A percentile compares a stretch with the other conserved stretches of the same genome.
Conservation (phyloP, 208 protist genomes). For the Acanthamoeba lenticulata region DNA sequence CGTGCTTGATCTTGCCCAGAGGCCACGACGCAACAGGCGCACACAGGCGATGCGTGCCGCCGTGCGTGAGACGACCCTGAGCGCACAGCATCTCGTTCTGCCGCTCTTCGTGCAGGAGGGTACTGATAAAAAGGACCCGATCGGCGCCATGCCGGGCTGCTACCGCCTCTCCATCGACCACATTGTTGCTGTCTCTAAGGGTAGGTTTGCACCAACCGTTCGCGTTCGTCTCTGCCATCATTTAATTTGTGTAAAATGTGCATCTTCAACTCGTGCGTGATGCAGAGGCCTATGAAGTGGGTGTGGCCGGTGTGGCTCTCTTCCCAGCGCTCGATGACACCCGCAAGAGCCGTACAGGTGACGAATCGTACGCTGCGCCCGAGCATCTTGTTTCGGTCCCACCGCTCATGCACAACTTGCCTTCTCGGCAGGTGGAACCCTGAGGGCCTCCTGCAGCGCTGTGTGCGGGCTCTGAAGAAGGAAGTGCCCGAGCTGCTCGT, state of each 20-base stretch:
- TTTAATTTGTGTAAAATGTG: background rate
- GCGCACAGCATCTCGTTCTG: slow-evolving; percentile 73
- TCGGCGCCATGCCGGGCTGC: slow-evolving; percentile 80
- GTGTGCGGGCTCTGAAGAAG: slow-evolving; percentile 70
- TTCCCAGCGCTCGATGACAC: slow-evolving; percentile 57
- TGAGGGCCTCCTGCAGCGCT: slow-evolving; percentile 69
- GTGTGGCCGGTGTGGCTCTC: slow-evolving; percentile 59
- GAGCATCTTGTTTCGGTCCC: too few species aligned
- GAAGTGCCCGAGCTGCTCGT: slow-evolving; percentile 73
- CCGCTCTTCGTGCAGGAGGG: slow-evolving; percentile 80
- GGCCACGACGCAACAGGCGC: slow-evolving; percentile 74
- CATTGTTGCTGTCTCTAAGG: slow-evolving; percentile 69
- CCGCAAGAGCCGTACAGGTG: slow-evolving; percentile 1
- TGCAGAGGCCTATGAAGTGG: slow-evolving; percentile 60
- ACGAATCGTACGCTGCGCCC: slow-evolving; percentile 61
- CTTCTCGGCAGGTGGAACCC: slow-evolving; percentile 68
- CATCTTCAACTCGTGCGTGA: background rate
- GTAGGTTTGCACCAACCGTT: background rate
- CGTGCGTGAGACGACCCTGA: slow-evolving; percentile 74
- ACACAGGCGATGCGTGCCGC: slow-evolving; percentile 63
- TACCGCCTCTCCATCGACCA: slow-evolving; percentile 68
- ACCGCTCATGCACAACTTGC: too few species aligned
- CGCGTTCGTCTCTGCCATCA: background rate
- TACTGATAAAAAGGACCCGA: slow-evolving; percentile 54
- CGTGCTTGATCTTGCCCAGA: slow-evolving; percentile 45